A percentile compares a stretch with the other conserved stretches of the same genome.
Evolutionary conservation across 139 green algal species (phyloP).

Genomic region (Gonium pectorale): DNA sequence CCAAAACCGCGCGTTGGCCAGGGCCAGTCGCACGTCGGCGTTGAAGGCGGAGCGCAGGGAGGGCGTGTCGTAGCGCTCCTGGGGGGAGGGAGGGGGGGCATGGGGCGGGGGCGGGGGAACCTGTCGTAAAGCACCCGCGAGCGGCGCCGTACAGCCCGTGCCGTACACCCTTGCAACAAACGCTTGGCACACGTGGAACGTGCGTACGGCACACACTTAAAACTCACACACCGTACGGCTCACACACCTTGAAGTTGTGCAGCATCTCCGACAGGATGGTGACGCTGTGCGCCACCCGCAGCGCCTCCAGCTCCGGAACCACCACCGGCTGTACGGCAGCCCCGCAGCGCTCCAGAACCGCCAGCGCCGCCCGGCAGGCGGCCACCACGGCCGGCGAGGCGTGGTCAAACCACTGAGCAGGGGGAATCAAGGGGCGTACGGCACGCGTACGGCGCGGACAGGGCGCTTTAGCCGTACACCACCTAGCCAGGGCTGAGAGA

Average conservation of each 20-base stretch:
- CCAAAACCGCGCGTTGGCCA: conserved; percentile 56
- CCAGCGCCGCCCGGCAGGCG: conserved; percentile 47
- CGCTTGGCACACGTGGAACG: no score
- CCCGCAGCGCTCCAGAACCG: conserved; percentile 53
- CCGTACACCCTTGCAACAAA: no score
- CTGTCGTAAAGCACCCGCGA: no score
- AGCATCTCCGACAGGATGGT: conserved; percentile 69
- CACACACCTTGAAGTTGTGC: conserved; percentile 37
- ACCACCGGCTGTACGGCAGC: conserved; percentile 52
- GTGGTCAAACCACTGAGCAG: conserved; percentile 73
- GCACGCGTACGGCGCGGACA: no score
- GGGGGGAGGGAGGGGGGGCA: neutral
- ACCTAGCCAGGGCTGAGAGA: no score
- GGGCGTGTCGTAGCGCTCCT: conserved; percentile 22
- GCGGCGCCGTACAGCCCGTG: no score
- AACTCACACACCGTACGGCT: no score
- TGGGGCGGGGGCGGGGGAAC: no score
- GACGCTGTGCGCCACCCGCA: conserved; percentile 71
- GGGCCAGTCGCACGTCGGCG: conserved; percentile 66
- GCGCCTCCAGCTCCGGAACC: conserved; percentile 79
- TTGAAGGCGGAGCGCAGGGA: conserved; percentile 57
- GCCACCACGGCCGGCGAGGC: conserved; percentile 65
- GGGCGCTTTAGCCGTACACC: no score
- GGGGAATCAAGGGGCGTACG: no score
- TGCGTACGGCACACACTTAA: neutral